Conservation (phyloP, 768 basidiomycete species). For the Boletus sp. region DNA sequence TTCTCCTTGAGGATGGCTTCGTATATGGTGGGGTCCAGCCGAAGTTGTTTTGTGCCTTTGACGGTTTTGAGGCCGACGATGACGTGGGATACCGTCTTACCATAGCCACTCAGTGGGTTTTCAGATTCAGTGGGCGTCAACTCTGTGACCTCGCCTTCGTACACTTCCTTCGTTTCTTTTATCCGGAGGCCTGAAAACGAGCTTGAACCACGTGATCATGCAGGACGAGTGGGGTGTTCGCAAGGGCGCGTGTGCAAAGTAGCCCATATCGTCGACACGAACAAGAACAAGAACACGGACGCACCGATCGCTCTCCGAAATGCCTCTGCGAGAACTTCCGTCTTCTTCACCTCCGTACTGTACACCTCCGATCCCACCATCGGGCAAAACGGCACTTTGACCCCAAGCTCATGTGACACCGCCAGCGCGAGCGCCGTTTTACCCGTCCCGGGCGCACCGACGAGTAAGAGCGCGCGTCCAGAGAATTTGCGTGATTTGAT, state of each 20-base stretch:
- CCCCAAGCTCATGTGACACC: constrained; percentile 89
- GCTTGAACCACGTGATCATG: background rate
- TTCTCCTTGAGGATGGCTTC: constrained; percentile 98
- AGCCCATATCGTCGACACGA: no score
- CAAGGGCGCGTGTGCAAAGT: background rate
- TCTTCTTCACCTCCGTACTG: constrained; percentile 97
- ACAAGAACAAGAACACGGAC: constrained; percentile 27
- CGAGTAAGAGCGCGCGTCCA: constrained; percentile 87
- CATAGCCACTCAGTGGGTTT: constrained; percentile 96
- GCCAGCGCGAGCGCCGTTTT: constrained; percentile 98
- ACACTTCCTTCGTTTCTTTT: constrained; percentile 99
- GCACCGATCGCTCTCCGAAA: constrained; percentile 94
- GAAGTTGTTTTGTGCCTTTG: constrained; percentile 89
- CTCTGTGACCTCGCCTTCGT: constrained; percentile 98
- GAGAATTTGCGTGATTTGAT: constrained; percentile 92
- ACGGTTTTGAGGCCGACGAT: constrained; percentile 93
- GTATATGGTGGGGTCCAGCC: constrained; percentile 93
- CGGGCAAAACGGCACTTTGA: constrained; percentile 96
- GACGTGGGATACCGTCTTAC: constrained; percentile 98
- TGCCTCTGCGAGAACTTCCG: constrained; percentile 92
- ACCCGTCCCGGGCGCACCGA: constrained; percentile 95
- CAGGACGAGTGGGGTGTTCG: background rate
- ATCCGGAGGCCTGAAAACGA: constrained; percentile 70
- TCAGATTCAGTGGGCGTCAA: constrained; percentile 95
- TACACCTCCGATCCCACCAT: constrained; percentile 99